Conservation (phyloP, 2,329 filamentous ascomycete genomes). For the Capronia americana region DNA sequence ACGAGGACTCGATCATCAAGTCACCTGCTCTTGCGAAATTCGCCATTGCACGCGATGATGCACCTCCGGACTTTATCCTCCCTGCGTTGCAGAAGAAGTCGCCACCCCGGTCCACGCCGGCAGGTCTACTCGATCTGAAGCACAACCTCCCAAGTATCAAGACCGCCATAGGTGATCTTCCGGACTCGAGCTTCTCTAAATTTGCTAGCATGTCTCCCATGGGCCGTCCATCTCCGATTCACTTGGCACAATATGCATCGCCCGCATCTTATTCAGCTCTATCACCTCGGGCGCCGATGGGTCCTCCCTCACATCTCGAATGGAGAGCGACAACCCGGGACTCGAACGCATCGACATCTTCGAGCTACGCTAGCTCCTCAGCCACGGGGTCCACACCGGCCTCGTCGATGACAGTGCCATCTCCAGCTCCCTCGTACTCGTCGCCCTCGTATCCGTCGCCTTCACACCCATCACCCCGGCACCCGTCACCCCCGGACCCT, state of each 20-base stretch:
- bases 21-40: slow-evolving; percentile 45
- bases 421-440: slow-evolving; percentile 27
- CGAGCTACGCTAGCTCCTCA: slow-evolving; percentile 32
- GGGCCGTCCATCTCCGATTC: slow-evolving; percentile 40
- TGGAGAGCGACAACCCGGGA: slow-evolving; percentile 32
- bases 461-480: neutral
- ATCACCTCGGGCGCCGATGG: slow-evolving; percentile 45
- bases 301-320: slow-evolving; percentile 42
- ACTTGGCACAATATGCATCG: slow-evolving; percentile 43
- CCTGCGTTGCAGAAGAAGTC: slow-evolving; percentile 49
- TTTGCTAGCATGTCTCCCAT: slow-evolving; percentile 41
- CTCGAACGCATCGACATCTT: slow-evolving; percentile 33
- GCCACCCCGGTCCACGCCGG: slow-evolving; percentile 44
- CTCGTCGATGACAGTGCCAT: slow-evolving; percentile 29
- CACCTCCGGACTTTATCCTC: slow-evolving; percentile 45
- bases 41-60: slow-evolving; percentile 44
- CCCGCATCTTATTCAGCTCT: slow-evolving; percentile 45
- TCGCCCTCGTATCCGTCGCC: slow-evolving; percentile 2
- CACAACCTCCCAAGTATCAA: slow-evolving; percentile 52
- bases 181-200: slow-evolving; percentile 40
- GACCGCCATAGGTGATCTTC: slow-evolving; percentile 47
- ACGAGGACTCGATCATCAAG: slow-evolving; percentile 39
- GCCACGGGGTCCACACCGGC: slow-evolving; percentile 30
- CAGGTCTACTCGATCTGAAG: slow-evolving; percentile 45
- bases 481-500: neutral